Conservation (phyloP, 306 rosid genomes). For the Betula pendula region DNA sequence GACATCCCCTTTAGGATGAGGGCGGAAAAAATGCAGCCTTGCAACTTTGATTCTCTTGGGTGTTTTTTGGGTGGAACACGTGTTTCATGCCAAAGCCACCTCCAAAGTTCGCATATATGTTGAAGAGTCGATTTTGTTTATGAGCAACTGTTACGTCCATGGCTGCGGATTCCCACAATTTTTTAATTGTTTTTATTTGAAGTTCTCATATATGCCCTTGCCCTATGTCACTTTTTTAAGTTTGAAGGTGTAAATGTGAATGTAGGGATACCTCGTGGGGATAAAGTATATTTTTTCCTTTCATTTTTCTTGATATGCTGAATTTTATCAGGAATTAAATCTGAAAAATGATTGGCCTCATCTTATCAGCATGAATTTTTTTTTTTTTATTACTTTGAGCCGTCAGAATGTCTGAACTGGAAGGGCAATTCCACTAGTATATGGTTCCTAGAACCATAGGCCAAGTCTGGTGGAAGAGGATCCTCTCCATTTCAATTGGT, state of each 20-base stretch:
- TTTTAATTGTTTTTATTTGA: background rate
- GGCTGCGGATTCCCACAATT: conserved; percentile 13
- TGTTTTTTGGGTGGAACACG: conserved; percentile 25
- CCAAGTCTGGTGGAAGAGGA: too few relatives aligned
- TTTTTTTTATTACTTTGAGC: background rate
- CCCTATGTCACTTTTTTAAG: too few relatives aligned
- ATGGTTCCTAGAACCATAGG: background rate
- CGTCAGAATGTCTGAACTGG: background rate
- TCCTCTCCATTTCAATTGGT: too few relatives aligned
- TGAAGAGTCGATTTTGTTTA: conserved; percentile 16
- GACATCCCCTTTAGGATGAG: conserved; percentile 12
- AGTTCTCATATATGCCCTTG: too few relatives aligned
- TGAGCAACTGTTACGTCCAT: conserved; percentile 18
- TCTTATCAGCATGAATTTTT: background rate
- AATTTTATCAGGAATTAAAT: conserved; percentile 16
- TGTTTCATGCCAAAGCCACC: conserved; percentile 5
- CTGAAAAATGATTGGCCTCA: conserved; percentile 1
- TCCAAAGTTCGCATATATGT: conserved; percentile 18
- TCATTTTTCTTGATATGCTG: background rate
- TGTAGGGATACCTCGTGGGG: too few relatives aligned
- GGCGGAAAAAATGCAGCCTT: conserved; percentile 27
- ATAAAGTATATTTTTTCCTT: conserved; percentile 1
- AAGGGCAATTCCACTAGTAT: background rate
- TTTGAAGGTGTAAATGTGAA: too few relatives aligned
- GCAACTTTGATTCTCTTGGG: conserved; percentile 25